A percentile compares a stretch with the other conserved stretches of the same genome.
These are phyloP conservation scores for Moricandia arvensis DNA, from an alignment of 345 rosid species.

Conservation along the genomic window DNA sequence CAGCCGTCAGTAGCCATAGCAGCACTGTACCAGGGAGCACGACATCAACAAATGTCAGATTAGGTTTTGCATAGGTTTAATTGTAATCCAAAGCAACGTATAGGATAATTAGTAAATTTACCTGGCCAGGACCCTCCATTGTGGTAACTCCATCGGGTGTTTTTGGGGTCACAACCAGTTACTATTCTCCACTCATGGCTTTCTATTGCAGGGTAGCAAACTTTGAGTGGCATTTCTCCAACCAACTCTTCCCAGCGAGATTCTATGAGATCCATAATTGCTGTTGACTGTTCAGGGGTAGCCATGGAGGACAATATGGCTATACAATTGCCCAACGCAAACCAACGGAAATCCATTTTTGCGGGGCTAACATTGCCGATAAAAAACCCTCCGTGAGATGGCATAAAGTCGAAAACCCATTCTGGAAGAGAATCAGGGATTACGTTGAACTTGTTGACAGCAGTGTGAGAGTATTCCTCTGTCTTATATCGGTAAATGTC, in stretches of 20 bases:
- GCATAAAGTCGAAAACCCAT: neutral
- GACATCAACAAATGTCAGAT: neutral
- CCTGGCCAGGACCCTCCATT: neutral
- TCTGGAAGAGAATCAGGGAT: neutral
- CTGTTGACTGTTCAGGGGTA: neutral
- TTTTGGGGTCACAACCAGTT: neutral
- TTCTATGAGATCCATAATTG: neutral
- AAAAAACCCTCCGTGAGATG: neutral
- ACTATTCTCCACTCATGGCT: neutral
- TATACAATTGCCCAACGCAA: neutral
- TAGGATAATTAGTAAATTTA: neutral
- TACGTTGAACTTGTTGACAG: neutral
- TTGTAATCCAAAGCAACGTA: neutral
- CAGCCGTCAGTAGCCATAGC: conserved; percentile 65
- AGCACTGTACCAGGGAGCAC: conserved; percentile 43
- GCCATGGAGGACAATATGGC: neutral
- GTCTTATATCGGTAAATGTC: neutral
- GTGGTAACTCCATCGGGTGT: neutral
- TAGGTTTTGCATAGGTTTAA: neutral
- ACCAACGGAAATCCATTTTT: neutral
- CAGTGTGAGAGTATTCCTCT: neutral
- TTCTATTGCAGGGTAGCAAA: neutral
- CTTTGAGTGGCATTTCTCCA: neutral
- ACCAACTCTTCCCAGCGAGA: neutral
- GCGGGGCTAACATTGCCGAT: neutral